Base-by-base conservation (phyloP, 1,284 basidiomycete genomes). In the Heterobasidion parviporum region DNA sequence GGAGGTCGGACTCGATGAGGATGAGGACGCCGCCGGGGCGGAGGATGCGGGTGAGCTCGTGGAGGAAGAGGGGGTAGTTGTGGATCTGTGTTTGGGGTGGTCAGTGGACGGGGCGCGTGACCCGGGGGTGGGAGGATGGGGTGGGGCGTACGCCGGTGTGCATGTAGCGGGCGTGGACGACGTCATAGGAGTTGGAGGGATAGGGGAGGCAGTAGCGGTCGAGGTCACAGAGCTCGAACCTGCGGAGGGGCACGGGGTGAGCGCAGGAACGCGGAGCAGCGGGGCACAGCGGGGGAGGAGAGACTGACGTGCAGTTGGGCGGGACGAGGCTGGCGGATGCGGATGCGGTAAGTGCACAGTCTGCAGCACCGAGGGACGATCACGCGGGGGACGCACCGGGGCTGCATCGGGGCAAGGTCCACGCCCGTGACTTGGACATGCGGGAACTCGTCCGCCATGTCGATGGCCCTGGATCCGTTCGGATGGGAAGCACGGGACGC, bases 11-110 rank as follows among this genome's bases (percentile, higher is more conserved):
- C 59, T 87, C 85, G 58, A 85, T 78, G 52, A 87, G 67, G 55
- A 87, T 75, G 59, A 85, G 72, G 45, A 87, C 73, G n/a, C 85
- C 85, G 56, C 85, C 85, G 35, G 83, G 83, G 35, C 83, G 81
- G 41, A 87, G 74, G 60, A 87, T 71, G 59, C 84, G 82, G 46
- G 74, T 76, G 52, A 84, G 72, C 68, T 87, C 81, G 55, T 72
- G 71, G 8, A 87, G 63, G 61, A 87, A 77, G 45, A 73, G 73
- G 47, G 78, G 74, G 62, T 85, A 85, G 63, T 85, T 70, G 56
- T 72, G 73, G 58, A 87, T 82, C 83, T 85, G 63, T 32, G 55
- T 38, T 52, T 48, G 53, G 20, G 41, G 55, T 43, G 47, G 36
- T 54, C 35, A 71, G 75, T 56, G 75, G 77, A 54, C 35, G 12